A percentile compares a stretch with the other conserved stretches of the same genome.
phyloP scores from a whole-genome alignment of 2,329 filamentous ascomycete genomes.

The Orbilia quercus region DNA sequence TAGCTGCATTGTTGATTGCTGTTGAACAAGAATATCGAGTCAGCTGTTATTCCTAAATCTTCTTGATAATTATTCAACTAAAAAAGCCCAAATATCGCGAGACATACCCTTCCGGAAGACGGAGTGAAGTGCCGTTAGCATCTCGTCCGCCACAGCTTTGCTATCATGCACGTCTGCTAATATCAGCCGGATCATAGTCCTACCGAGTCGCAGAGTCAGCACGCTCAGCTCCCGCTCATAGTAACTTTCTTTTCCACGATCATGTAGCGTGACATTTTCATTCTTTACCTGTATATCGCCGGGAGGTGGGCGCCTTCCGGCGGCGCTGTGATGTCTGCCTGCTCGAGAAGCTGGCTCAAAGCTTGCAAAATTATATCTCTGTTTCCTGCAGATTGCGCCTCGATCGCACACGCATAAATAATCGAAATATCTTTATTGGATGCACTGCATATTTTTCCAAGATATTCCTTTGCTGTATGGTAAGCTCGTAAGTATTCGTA shows the following conservation, averaged over 20 bases:
- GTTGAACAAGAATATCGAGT: constrained; percentile 62
- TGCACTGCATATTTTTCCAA: constrained; percentile 71
- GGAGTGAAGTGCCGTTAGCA: constrained; percentile 18
- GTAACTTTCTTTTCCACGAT: background rate
- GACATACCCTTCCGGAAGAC: constrained; percentile 46
- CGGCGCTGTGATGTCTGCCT: constrained; percentile 65
- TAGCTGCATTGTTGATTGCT: constrained; percentile 63
- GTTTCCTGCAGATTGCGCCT: constrained; percentile 76
- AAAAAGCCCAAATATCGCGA: background rate
- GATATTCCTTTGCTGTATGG: constrained; percentile 70
- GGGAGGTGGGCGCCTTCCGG: constrained; percentile 70
- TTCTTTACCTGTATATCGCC: constrained; percentile 73
- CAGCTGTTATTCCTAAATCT: constrained; percentile 8
- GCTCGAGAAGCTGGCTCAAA: constrained; percentile 72
- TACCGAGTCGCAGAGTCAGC: constrained; percentile 56
- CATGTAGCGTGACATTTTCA: constrained; percentile 65
- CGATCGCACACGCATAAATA: constrained; percentile 82
- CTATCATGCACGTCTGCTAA: constrained; percentile 64
- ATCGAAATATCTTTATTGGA: constrained; percentile 71
- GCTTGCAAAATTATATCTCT: constrained; percentile 71
- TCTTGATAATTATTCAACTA: constrained; percentile 15
- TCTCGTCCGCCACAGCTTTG: constrained; percentile 56
- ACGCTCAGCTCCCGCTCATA: constrained; percentile 58
- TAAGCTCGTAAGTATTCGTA: background rate
- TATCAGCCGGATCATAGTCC: constrained; percentile 66